Conservation (phyloP, 306 rosid species). For the Malus sylvestris region DNA sequence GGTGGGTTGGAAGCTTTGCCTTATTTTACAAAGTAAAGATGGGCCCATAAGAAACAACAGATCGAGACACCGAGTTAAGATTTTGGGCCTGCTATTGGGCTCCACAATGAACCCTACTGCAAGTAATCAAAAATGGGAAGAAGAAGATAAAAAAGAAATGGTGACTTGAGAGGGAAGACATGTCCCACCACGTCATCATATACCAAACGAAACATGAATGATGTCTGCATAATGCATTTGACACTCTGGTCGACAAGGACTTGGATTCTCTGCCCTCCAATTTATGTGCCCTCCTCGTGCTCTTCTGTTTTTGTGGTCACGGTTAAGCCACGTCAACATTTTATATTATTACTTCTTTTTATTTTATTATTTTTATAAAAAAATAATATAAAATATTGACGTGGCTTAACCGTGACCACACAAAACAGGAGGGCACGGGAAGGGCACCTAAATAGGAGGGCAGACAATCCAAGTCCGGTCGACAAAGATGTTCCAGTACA, state of each 20-base stretch:
- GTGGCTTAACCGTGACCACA: too few relatives aligned
- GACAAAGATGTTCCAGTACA: too few relatives aligned
- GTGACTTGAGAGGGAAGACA: constrained; percentile 46
- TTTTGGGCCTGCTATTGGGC: constrained; percentile 43
- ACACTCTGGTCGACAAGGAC: neutral
- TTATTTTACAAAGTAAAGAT: constrained; percentile 20
- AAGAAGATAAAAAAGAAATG: constrained; percentile 14
- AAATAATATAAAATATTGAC: too few relatives aligned
- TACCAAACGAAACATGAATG: constrained; percentile 8
- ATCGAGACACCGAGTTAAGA: constrained; percentile 23
- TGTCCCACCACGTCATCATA: constrained; percentile 41
- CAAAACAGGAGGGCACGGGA: too few relatives aligned
- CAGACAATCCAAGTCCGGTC: too few relatives aligned
- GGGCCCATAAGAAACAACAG: constrained; percentile 30
- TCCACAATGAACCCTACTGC: constrained; percentile 37
- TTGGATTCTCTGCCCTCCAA: too few relatives aligned
- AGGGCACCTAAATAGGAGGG: too few relatives aligned
- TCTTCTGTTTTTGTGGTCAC: too few relatives aligned
- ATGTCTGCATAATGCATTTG: constrained; percentile 6
- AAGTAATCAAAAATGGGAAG: constrained; percentile 8
- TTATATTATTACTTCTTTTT: too few relatives aligned
- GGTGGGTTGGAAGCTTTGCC: constrained; percentile 31
- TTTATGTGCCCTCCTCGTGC: too few relatives aligned
- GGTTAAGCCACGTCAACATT: too few relatives aligned
- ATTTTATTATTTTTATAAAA: too few relatives aligned